These are phyloP conservation scores for Phytophthora pseudosyringae DNA, from an alignment of 352 stramenopile genomes.

Conservation along the genomic window DNA sequence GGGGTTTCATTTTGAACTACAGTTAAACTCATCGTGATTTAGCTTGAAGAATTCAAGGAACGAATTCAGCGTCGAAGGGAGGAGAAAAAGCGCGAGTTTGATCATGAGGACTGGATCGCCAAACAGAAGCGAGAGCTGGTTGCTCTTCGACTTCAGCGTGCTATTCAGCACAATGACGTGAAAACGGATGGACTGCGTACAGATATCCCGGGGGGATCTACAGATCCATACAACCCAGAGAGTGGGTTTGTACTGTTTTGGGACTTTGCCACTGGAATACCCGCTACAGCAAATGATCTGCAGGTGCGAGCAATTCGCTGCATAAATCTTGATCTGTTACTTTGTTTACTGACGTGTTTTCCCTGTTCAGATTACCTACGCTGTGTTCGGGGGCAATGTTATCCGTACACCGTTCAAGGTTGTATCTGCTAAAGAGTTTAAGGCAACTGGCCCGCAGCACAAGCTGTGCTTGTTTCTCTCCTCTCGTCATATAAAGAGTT, in stretches of 20 bases:
- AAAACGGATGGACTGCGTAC: background rate
- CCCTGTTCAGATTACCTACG: conserved; percentile 54
- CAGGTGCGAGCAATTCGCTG: conserved; percentile 35
- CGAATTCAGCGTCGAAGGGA: conserved; percentile 43
- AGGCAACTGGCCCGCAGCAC: conserved; percentile 28
- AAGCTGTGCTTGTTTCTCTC: conserved; percentile 45
- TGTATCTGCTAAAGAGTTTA: conserved; percentile 36
- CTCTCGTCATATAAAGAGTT: conserved; percentile 38
- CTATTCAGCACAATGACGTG: conserved; percentile 34
- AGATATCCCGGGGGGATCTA: conserved; percentile 10
- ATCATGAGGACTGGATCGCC: conserved; percentile 57
- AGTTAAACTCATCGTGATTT: conserved; percentile 1
- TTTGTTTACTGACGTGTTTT: conserved; percentile 2
- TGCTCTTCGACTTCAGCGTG: conserved; percentile 45
- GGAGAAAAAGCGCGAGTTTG: conserved; percentile 52
- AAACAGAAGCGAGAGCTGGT: conserved; percentile 64
- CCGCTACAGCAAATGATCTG: conserved; percentile 26
- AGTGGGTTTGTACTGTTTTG: conserved; percentile 53
- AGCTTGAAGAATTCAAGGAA: conserved; percentile 63
- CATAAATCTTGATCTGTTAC: background rate
- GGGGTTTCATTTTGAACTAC: background rate
- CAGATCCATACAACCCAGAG: conserved; percentile 36
- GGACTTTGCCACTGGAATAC: conserved; percentile 50
- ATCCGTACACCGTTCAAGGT: conserved; percentile 54
- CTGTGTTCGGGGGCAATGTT: conserved; percentile 48